Base-by-base conservation (phyloP, 768 basidiomycete species). In the Suillus occidentalis region DNA sequence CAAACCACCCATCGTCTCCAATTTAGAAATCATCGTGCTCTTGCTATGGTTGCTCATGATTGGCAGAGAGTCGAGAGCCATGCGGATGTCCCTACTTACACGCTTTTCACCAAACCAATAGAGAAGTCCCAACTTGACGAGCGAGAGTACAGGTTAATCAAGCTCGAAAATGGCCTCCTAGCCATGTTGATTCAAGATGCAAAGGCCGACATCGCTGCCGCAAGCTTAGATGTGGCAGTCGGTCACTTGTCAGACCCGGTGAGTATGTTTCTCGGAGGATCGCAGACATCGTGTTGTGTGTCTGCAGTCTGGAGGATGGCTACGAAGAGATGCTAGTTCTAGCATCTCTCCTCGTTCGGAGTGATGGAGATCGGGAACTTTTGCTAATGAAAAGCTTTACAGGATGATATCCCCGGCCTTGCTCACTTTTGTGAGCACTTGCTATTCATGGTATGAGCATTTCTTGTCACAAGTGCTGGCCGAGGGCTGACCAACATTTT, bases 381-480 rank as follows among this genome's bases (percentile, higher is more conserved):
- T n/a, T 42, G 25, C 61, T 61, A 40, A 62, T 13, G 8, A 6
- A 31, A 61, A 31, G 25, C 13, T 62, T 64, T 20, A 65, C 50
- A 92, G 88, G 88, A 85, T 73, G 94, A 97, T 73, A 91, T 95
- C 85, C 95, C 92, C 12, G 95, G 95, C 13, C 83, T 96, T 52
- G 95, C 95, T 57, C 94, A 97, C 76, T 96, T 96, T 73, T 96
- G 95, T 78, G 97, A 99, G 75, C 97, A 99, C 76, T 74, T 99
- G 58, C 77, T 97, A 66, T 99, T 99, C 78, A 94, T 99, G 89
- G 96, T 95, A 70, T 66, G 88, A 75, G 6, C 9, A 40, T 45
- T 55, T 45, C 16, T 31, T 13, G 1, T 55, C 18, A 3, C 13
- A 13, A 37, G 18, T 60, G 1, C 13, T 61, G 62, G 36, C 34